Base-by-base conservation (phyloP, 2,329 filamentous ascomycete species). In the Apiospora saccharicola region DNA sequence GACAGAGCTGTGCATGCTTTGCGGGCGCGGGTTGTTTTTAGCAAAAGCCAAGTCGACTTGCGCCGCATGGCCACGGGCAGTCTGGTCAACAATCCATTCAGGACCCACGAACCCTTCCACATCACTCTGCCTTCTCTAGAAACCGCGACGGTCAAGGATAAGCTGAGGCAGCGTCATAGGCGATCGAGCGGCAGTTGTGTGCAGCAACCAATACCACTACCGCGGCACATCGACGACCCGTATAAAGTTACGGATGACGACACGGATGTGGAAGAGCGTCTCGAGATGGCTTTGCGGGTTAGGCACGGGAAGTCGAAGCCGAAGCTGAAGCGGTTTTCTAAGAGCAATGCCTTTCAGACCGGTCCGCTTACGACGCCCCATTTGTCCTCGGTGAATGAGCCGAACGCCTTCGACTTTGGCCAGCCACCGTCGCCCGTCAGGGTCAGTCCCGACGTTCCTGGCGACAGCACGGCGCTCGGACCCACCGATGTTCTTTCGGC, bases 1-100 rank as follows among this genome's bases (percentile, higher is more conserved):
- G 93, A 96, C 79, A 87, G 89, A 26, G 92, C 93, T 2, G 92
- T 96, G 0, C 91, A 93, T 74, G 85, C 87, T 14, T 84, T 95
- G 41, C 87, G 92, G 43, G 89, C 92, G 3, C 86, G 90, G 4
- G 90, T 94, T 2, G 90, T 92, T 22, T 94, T 94, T 77, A 91
- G 90, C 43, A 86, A 89, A 70, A 91, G 89, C 75, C 90, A 92
- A 74, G 86, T 89, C 13, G 87, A 92, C 73, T 79, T 92, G 46
- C 85, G 90, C 12, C 83, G 86, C 24, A 79, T 89, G 67, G 80
- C 78, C 14, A 80, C 83, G 44, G 80, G 79, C 19, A 79, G 79
- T 14, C 72, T 81, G 44, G 79, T 81, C 22, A 76, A 72, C 30
- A 76, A 72, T 30, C 74, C 75, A 47, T 77, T 76, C 19, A 75